Percentiles rank a stretch among this genome's conserved stretches.
Evolutionary conservation across 192 early-diverging fungal species (phyloP).

Genomic region (Coemansia sp.): DNA sequence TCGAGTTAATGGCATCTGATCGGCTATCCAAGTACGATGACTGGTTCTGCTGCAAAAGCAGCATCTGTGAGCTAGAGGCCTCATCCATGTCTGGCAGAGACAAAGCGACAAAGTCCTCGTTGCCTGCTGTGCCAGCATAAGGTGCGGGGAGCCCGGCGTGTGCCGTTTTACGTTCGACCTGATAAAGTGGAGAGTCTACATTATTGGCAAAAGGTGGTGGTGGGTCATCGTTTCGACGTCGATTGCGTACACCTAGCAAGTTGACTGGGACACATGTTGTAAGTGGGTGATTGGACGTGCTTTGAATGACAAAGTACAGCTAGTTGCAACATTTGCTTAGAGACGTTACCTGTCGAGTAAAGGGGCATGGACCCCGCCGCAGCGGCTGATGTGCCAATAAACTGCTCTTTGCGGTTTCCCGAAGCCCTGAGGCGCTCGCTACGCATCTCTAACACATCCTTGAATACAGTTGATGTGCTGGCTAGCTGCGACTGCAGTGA

Average conservation of each 20-base stretch:
- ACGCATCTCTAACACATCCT: constrained; percentile 94
- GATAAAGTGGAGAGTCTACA: constrained; percentile 64
- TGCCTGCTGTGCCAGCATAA: constrained; percentile 14
- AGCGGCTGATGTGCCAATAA: constrained; percentile 59
- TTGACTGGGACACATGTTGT: constrained; percentile 2
- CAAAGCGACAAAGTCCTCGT: constrained; percentile 57
- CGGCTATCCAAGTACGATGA: constrained; percentile 88
- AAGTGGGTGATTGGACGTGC: neutral
- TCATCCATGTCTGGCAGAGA: constrained; percentile 59
- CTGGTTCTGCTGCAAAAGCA: constrained; percentile 65
- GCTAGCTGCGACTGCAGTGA: constrained; percentile 91
- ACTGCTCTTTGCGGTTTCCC: constrained; percentile 89
- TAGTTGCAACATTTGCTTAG: neutral
- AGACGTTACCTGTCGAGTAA: constrained; percentile 41
- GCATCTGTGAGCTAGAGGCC: constrained; percentile 69
- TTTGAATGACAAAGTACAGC: neutral
- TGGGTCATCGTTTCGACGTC: constrained; percentile 29
- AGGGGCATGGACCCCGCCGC: constrained; percentile 21
- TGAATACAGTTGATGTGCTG: constrained; percentile 87
- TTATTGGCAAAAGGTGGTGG: neutral
- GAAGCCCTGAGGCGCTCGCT: constrained; percentile 95
- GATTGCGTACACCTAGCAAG: constrained; percentile 49
- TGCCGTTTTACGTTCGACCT: constrained; percentile 49
- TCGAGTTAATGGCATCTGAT: constrained; percentile 89
- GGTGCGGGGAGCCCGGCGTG: constrained; percentile 3